Percentiles rank a stretch among this genome's conserved stretches.
Evolutionary conservation across 2,329 filamentous ascomycete genomes (phyloP).

Genomic region (Trichoderma afroharzianum): DNA sequence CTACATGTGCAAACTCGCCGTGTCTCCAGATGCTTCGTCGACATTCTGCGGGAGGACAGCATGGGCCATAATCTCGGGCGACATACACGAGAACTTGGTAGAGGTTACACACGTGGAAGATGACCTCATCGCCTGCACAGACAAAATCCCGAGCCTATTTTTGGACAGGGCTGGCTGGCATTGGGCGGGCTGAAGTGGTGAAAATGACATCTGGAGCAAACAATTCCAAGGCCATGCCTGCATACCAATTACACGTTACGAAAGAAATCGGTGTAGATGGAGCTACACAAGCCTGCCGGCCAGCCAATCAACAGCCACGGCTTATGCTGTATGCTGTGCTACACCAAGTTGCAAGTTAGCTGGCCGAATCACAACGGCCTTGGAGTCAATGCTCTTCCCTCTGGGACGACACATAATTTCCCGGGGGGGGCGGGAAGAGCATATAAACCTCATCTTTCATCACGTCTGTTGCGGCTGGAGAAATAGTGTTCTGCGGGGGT

Average conservation of each 20-base stretch:
- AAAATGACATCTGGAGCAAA: not conserved
- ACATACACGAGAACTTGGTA: slow-evolving; percentile 4
- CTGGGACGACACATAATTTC: not conserved
- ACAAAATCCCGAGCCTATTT: slow-evolving; percentile 1
- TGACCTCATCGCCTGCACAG: slow-evolving; percentile 2
- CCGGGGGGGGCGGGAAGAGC: not conserved
- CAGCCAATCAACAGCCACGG: not conserved
- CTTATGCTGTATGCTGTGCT: slow-evolving; percentile 6
- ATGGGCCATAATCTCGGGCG: not conserved
- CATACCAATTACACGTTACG: not conserved
- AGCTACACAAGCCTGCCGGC: not conserved
- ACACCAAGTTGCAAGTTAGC: not conserved
- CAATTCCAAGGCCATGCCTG: not conserved
- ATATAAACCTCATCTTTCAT: not conserved
- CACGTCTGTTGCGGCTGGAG: not conserved
- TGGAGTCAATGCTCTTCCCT: not conserved
- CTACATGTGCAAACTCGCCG: not conserved
- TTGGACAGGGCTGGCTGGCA: slow-evolving; percentile 5
- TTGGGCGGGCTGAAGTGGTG: not conserved
- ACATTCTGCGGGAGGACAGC: not conserved
- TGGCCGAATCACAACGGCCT: not conserved
- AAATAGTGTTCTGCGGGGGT: not conserved
- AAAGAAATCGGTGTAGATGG: slow-evolving; percentile 9
- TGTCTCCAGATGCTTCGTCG: not conserved
- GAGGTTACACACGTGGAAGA: not conserved